Conservation (phyloP, 148 eudicot genomes). For the Linanthus parryae region DNA sequence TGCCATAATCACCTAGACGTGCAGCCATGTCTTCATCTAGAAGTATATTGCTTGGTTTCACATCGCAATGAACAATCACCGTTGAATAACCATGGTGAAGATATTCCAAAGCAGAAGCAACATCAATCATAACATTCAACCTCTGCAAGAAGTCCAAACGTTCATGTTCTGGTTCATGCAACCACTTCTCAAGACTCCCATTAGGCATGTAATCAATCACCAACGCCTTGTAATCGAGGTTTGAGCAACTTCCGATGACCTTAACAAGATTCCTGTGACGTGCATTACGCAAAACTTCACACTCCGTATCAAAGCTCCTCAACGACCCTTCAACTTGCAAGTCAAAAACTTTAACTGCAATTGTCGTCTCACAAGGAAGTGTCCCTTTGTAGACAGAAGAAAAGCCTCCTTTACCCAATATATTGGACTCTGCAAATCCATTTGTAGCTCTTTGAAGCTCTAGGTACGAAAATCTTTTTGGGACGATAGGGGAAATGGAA, state of each 20-base stretch:
- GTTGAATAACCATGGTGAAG: constrained; percentile 5
- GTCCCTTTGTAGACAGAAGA: not conserved
- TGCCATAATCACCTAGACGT: not conserved
- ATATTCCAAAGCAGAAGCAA: not conserved
- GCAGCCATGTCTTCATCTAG: constrained; percentile 3
- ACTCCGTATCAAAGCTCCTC: constrained; percentile 1
- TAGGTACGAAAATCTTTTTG: not conserved
- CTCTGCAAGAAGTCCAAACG: not conserved
- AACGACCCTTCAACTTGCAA: not conserved
- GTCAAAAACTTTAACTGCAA: not conserved
- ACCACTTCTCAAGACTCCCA: constrained; percentile 5
- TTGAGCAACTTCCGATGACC: not conserved
- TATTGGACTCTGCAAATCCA: not conserved
- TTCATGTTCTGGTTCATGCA: not conserved
- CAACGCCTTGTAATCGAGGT: not conserved
- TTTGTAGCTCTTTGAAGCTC: not conserved
- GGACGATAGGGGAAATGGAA: too few relatives aligned
- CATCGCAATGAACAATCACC: not conserved
- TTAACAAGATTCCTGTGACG: not conserved
- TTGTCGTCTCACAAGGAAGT: not conserved
- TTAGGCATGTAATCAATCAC: constrained; percentile 1
- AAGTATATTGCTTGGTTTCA: not conserved
- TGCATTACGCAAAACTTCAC: not conserved
- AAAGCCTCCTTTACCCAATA: not conserved
- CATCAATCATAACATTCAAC: constrained; percentile 1